Evolutionary conservation across 2,329 filamentous ascomycete genomes (phyloP).

Genomic region (Westerdykella ornata): DNA sequence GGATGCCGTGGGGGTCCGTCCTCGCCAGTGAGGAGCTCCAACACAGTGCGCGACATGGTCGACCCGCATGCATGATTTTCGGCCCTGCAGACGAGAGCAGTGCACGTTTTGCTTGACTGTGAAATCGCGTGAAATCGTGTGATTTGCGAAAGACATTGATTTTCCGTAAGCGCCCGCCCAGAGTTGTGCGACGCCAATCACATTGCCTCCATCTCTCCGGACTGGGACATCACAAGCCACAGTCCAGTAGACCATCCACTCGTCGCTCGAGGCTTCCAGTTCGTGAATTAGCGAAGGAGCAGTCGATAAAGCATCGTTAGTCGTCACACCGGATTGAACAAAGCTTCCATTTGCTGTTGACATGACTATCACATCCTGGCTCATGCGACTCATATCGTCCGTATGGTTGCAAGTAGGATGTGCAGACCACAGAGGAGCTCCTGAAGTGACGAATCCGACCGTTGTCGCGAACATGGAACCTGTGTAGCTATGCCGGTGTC

Average conservation of each 20-base stretch:
- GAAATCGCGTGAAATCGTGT: background rate
- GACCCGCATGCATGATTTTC: slow-evolving; percentile 17
- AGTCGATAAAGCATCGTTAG: no score
- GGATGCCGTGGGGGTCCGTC: slow-evolving; percentile 1
- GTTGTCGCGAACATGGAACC: background rate
- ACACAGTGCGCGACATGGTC: slow-evolving; percentile 19
- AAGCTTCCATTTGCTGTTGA: no score
- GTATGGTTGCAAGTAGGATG: no score
- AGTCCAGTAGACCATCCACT: background rate
- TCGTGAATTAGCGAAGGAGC: no score
- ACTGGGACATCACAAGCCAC: slow-evolving; percentile 1
- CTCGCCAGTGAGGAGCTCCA: slow-evolving; percentile 7
- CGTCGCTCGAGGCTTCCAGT: background rate
- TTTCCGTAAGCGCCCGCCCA: slow-evolving; percentile 6
- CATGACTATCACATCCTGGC: slow-evolving; percentile 1
- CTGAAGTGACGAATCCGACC: no score
- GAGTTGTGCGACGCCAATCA: slow-evolving; percentile 4
- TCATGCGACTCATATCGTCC: background rate
- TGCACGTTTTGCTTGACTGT: background rate
- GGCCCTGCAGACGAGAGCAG: slow-evolving; percentile 1
- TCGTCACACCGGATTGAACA: no score
- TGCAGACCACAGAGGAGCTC: no score
- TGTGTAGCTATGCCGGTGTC: no score
- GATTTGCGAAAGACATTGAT: slow-evolving; percentile 1
- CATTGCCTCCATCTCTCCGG: background rate